These are phyloP conservation scores for Trapa incisa DNA, from an alignment of 345 rosid species.

Conservation along the genomic window DNA sequence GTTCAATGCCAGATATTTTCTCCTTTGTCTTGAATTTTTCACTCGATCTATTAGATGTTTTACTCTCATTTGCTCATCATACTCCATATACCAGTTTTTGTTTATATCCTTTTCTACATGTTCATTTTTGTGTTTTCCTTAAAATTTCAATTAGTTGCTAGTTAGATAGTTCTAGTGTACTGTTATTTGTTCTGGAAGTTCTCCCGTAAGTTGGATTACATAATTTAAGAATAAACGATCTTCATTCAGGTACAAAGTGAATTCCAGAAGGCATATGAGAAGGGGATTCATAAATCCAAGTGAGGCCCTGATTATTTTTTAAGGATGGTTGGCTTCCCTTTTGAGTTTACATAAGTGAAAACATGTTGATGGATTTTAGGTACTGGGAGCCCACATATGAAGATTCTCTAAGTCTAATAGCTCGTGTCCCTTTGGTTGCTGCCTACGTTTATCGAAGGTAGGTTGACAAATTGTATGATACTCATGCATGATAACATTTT, in stretches of 20 bases:
- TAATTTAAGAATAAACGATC: background rate
- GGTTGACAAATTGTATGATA: conserved; percentile 11
- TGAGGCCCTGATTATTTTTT: conserved; percentile 23
- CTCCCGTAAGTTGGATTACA: background rate
- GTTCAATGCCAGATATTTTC: background rate
- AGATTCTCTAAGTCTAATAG: conserved; percentile 83
- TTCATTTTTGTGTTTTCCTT: background rate
- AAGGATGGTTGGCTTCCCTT: conserved; percentile 10
- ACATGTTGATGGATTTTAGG: conserved; percentile 27
- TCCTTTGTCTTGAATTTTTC: background rate
- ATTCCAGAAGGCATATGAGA: conserved; percentile 88
- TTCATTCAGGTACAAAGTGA: conserved; percentile 81
- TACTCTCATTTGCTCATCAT: background rate
- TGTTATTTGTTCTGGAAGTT: no score
- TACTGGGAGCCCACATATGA: conserved; percentile 97
- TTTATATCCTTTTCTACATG: background rate
- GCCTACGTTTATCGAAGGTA: conserved; percentile 84
- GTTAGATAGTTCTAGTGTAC: background rate
- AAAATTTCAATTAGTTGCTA: background rate
- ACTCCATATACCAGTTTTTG: background rate
- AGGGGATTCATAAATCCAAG: conserved; percentile 83
- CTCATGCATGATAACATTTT: background rate
- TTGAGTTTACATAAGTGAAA: conserved; percentile 7
- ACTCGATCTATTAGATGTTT: background rate
- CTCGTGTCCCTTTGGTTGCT: conserved; percentile 81